phyloP scores from a whole-genome alignment of 1,139 yeast genomes.

The Arxiozyma heterogenica region DNA sequence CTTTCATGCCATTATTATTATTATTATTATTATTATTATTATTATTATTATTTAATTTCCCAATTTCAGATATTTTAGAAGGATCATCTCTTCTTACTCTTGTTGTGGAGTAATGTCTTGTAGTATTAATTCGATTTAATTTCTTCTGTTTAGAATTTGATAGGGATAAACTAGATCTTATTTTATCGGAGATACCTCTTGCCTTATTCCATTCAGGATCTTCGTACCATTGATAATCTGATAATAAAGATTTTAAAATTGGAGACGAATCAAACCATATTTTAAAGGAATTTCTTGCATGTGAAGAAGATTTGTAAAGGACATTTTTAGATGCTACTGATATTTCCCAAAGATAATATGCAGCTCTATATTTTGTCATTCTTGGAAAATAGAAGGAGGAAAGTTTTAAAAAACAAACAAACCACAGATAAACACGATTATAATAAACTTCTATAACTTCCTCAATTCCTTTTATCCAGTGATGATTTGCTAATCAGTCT shows the following conservation, averaged over 20 bases:
- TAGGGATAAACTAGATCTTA: background rate
- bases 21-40: too few relatives aligned
- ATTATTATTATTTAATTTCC: too few relatives aligned
- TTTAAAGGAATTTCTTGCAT: slow-evolving; percentile 19
- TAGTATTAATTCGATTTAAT: background rate
- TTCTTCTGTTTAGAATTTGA: background rate
- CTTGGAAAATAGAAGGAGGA: background rate
- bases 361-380: slow-evolving; percentile 15
- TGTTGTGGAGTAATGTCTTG: slow-evolving; percentile 2
- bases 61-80: background rate
- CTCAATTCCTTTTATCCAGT: background rate
- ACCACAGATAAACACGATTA: background rate
- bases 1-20: background rate
- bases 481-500: background rate
- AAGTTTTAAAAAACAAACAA: background rate
- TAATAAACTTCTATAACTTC: background rate
- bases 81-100: background rate
- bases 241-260: slow-evolving; percentile 19
- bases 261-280: slow-evolving; percentile 24
- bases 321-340: slow-evolving; percentile 18
- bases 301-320: slow-evolving; percentile 14
- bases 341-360: slow-evolving; percentile 22
- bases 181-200: slow-evolving; percentile 17
- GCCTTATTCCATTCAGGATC: slow-evolving; percentile 29
- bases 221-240: slow-evolving; percentile 21